Conservation (phyloP, 1,139 yeast genomes). For the Saccharomyces pastorianus region DNA sequence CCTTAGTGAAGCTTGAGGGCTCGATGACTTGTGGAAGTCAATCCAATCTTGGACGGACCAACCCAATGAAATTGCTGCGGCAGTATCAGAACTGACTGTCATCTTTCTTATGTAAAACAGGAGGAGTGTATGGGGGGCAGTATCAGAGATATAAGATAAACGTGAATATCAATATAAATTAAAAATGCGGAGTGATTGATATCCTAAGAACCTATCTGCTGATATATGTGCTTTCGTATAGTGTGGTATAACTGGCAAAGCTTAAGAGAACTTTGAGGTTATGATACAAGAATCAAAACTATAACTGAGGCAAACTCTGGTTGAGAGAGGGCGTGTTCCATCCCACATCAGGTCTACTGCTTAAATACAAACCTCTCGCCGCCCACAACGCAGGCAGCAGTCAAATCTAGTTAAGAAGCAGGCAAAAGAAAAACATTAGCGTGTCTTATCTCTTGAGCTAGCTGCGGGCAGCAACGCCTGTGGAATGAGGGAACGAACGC, state of each 20-base stretch:
- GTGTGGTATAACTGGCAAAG: not conserved
- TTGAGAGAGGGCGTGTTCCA: not conserved
- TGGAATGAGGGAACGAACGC: not conserved
- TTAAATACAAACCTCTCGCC: not conserved
- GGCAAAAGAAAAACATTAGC: not conserved
- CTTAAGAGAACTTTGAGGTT: not conserved
- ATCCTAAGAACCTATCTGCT: not conserved
- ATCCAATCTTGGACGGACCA: conserved; percentile 71
- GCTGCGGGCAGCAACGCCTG: not conserved
- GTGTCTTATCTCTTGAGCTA: not conserved
- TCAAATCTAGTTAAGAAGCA: not conserved
- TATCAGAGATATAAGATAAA: not conserved
- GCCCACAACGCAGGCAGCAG: not conserved
- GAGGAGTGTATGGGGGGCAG: not conserved
- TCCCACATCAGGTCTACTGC: not conserved
- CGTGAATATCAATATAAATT: not conserved
- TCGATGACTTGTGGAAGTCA: conserved; percentile 52
- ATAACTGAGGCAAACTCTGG: not conserved
- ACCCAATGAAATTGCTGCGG: conserved; percentile 31
- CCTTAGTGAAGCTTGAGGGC: conserved; percentile 53
- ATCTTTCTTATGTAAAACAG: not conserved
- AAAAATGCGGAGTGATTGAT: not conserved
- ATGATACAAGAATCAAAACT: not conserved
- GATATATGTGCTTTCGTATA: not conserved
- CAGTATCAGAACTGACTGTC: conserved; percentile 1